These are phyloP conservation scores for Phytophthora hybrid DNA, from an alignment of 352 stramenopile species.

Conservation along the genomic window DNA sequence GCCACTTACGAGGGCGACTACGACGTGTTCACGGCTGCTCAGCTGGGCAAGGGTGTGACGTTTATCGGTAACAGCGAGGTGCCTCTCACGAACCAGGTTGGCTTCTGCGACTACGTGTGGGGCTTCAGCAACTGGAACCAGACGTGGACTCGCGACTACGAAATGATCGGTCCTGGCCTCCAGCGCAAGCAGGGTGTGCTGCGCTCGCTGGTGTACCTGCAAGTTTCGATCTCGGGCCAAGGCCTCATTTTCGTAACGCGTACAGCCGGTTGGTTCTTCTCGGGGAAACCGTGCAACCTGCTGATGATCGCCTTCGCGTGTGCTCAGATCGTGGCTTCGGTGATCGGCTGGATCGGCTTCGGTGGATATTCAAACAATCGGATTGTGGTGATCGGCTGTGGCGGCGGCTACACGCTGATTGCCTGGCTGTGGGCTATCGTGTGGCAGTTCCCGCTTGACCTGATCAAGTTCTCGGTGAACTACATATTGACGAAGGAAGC, in stretches of 20 bases:
- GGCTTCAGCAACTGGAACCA: slow-evolving; percentile 75
- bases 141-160: slow-evolving; percentile 70
- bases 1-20: slow-evolving; percentile 44
- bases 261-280: slow-evolving; percentile 79
- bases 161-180: slow-evolving; percentile 67
- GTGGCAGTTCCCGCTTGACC: slow-evolving; percentile 65
- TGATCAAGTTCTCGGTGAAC: slow-evolving; percentile 71
- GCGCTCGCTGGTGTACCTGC: slow-evolving; percentile 72
- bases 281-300: slow-evolving; percentile 67
- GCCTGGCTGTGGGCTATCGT: slow-evolving; percentile 65
- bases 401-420: slow-evolving; percentile 59
- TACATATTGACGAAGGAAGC: slow-evolving; percentile 58
- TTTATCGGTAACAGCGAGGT: slow-evolving; percentile 71
- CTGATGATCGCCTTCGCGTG: slow-evolving; percentile 76
- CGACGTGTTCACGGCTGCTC: slow-evolving; percentile 53
- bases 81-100: slow-evolving; percentile 69
- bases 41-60: slow-evolving; percentile 53
- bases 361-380: slow-evolving; percentile 68
- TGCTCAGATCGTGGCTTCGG: slow-evolving; percentile 69
- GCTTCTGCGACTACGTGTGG: slow-evolving; percentile 78
- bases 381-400: slow-evolving; percentile 62
- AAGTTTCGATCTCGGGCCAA: slow-evolving; percentile 81
- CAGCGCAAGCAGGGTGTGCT: slow-evolving; percentile 79
- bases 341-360: slow-evolving; percentile 76
- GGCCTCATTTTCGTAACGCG: slow-evolving; percentile 81